Percentiles rank a stretch among this genome's conserved stretches.
These are phyloP conservation scores for Ophiostoma fasciatum DNA, from an alignment of 2,329 filamentous ascomycete genomes.

Conservation along the genomic window DNA sequence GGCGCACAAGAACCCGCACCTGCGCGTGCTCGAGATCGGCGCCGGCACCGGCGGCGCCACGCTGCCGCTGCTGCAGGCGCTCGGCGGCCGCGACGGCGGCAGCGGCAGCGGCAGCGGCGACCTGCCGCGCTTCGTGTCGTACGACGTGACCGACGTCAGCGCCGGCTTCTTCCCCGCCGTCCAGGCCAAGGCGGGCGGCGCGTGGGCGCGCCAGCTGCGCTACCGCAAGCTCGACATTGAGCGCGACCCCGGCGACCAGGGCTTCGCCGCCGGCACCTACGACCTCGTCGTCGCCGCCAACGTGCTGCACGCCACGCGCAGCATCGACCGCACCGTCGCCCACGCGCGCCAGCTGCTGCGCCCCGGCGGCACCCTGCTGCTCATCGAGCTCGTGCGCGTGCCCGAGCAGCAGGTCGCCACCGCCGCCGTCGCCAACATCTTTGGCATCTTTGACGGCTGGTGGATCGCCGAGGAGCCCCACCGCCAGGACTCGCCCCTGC, in stretches of 20 bases:
- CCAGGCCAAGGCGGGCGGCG: slow-evolving; percentile 16
- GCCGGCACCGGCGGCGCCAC: slow-evolving; percentile 19
- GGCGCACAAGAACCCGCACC: slow-evolving; percentile 14
- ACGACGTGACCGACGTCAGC: slow-evolving; percentile 29
- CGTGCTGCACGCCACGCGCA: slow-evolving; percentile 19
- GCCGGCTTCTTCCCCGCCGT: slow-evolving; percentile 24
- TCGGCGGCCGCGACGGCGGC: slow-evolving; percentile 5
- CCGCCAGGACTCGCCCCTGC: slow-evolving; percentile 10
- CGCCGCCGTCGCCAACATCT: slow-evolving; percentile 10
- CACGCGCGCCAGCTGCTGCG: slow-evolving; percentile 16
- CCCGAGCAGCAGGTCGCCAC: slow-evolving; percentile 8
- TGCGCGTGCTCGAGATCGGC: slow-evolving; percentile 25
- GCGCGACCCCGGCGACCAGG: slow-evolving; percentile 18
- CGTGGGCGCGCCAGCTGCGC: slow-evolving; percentile 6
- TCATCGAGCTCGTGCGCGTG: slow-evolving; percentile 11
- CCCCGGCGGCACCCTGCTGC: slow-evolving; percentile 9
- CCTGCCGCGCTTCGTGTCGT: slow-evolving; percentile 13
- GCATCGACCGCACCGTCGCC: slow-evolving; percentile 13
- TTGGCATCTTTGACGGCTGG: slow-evolving; percentile 13
- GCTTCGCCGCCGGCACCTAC: slow-evolving; percentile 16
- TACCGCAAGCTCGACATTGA: slow-evolving; percentile 17
- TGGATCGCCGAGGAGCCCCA: slow-evolving; percentile 10
- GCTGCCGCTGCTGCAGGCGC: slow-evolving; percentile 9
- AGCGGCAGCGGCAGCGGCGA: no score
- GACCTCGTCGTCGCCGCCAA: slow-evolving; percentile 22